Percentiles rank a stretch among this genome's conserved stretches.
Conservation (phyloP, 2,329 filamentous ascomycete species). For the Fusarium sp. region DNA sequence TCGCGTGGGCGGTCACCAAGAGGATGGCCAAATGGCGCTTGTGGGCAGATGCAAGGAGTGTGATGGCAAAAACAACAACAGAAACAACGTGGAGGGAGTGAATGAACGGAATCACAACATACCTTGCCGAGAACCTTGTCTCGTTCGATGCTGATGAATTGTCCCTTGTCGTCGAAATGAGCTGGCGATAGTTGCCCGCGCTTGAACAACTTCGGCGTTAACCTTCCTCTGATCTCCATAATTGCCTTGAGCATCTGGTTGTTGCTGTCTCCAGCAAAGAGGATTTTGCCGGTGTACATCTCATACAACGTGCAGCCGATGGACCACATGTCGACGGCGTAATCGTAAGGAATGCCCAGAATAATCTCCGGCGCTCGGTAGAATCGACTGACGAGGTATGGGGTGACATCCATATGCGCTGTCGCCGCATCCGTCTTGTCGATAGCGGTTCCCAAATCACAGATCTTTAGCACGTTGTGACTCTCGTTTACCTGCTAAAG, state of each 20-base stretch:
- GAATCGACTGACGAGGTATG: slow-evolving; percentile 95
- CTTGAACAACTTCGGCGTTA: slow-evolving; percentile 88
- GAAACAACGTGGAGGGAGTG: slow-evolving; percentile 30
- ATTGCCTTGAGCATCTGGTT: slow-evolving; percentile 98
- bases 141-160: slow-evolving; percentile 85
- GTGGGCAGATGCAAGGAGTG: slow-evolving; percentile 22
- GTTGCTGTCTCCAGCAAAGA: slow-evolving; percentile 95
- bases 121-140: slow-evolving; percentile 89
- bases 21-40: slow-evolving; percentile 27
- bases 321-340: slow-evolving; percentile 96
- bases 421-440: slow-evolving; percentile 80
- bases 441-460: slow-evolving; percentile 95
- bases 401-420: slow-evolving; percentile 84
- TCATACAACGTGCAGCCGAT: slow-evolving; percentile 98
- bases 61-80: slow-evolving; percentile 23
- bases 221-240: slow-evolving; percentile 94
- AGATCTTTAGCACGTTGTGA: slow-evolving; percentile 89
- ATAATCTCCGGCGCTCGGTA: slow-evolving; percentile 98
- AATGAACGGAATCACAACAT: slow-evolving; percentile 48
- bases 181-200: slow-evolving; percentile 78
- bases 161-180: slow-evolving; percentile 86
- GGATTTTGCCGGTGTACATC: slow-evolving; percentile 95
- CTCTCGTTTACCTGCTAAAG: slow-evolving; percentile 74
- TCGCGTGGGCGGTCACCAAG: slow-evolving; percentile 17
- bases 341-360: slow-evolving; percentile 94